A percentile compares a stretch with the other conserved stretches of the same genome.
These are phyloP conservation scores for Delitschia confertaspora DNA, from an alignment of 495 filamentous ascomycete genomes.

Conservation along the genomic window DNA sequence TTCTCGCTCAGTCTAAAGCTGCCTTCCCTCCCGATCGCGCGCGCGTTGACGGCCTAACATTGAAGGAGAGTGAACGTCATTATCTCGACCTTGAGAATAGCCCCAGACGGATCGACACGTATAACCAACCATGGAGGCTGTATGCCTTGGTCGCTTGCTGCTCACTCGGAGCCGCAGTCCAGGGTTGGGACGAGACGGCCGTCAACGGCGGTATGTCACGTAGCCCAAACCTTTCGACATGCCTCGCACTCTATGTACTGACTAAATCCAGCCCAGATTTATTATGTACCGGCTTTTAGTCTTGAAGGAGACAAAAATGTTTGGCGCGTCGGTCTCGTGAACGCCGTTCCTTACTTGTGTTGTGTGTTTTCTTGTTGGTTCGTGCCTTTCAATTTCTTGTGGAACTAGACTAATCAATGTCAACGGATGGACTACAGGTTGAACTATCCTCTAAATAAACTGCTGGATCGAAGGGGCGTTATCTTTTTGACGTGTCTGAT, in stretches of 20 bases:
- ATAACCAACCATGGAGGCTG: constrained; percentile 18
- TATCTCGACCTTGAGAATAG: constrained; percentile 12
- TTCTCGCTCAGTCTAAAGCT: constrained; percentile 12
- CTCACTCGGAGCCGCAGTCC: constrained; percentile 14
- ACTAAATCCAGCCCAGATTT: constrained; percentile 3
- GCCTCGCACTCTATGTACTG: background rate
- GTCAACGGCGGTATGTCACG: constrained; percentile 5
- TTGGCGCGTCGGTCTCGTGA: constrained; percentile 2
- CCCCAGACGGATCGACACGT: constrained; percentile 12
- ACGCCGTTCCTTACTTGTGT: constrained; percentile 8
- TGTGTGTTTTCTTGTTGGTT: constrained; percentile 9
- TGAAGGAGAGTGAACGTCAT: constrained; percentile 8
- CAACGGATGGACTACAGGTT: too few species aligned
- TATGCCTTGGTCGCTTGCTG: constrained; percentile 12
- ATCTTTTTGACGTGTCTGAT: constrained; percentile 15
- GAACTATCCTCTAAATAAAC: constrained; percentile 9
- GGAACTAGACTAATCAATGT: background rate
- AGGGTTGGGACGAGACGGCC: constrained; percentile 15
- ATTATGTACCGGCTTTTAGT: constrained; percentile 3
- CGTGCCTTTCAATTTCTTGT: background rate
- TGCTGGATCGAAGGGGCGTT: constrained; percentile 8
- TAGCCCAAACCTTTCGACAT: background rate
- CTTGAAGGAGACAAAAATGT: constrained; percentile 3
- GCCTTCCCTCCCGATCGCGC: constrained; percentile 7
- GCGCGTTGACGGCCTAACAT: constrained; percentile 7